These are phyloP conservation scores for Macroventuria anomochaeta DNA, from an alignment of 2,329 filamentous ascomycete species.

Conservation along the genomic window DNA sequence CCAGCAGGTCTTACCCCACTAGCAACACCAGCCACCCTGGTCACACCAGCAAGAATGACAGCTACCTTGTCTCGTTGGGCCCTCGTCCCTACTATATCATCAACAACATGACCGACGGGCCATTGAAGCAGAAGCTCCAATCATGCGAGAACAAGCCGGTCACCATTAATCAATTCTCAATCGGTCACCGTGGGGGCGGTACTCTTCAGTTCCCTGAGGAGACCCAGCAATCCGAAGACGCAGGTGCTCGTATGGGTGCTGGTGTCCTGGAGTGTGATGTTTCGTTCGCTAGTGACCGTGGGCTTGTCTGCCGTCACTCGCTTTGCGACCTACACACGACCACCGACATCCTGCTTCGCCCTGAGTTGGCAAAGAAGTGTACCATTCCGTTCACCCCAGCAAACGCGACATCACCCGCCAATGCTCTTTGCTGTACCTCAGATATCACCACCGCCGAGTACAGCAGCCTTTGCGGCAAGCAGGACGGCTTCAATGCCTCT, in stretches of 20 bases:
- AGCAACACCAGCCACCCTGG: constrained; percentile 1
- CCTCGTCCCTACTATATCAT: constrained; percentile 70
- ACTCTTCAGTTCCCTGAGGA: constrained; percentile 71
- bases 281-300: constrained; percentile 67
- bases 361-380: constrained; percentile 70
- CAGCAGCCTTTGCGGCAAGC: constrained; percentile 26
- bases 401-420: constrained; percentile 26
- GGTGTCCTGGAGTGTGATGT: constrained; percentile 73
- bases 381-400: constrained; percentile 66
- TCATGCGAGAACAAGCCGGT: constrained; percentile 64
- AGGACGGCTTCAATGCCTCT: constrained; percentile 63
- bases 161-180: constrained; percentile 62
- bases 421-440: constrained; percentile 27
- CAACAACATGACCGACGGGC: constrained; percentile 66
- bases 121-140: constrained; percentile 65
- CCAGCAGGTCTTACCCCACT: constrained; percentile 10
- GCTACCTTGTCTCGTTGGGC: constrained; percentile 61
- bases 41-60: constrained; percentile 19
- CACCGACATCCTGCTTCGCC: constrained; percentile 68
- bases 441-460: constrained; percentile 29
- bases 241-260: constrained; percentile 71
- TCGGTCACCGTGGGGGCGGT: constrained; percentile 66
- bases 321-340: constrained; percentile 73
- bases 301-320: constrained; percentile 72
- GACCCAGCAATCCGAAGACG: constrained; percentile 64